These are phyloP conservation scores for Globisporangium apiculatum DNA, from an alignment of 352 stramenopile genomes.

Conservation along the genomic window DNA sequence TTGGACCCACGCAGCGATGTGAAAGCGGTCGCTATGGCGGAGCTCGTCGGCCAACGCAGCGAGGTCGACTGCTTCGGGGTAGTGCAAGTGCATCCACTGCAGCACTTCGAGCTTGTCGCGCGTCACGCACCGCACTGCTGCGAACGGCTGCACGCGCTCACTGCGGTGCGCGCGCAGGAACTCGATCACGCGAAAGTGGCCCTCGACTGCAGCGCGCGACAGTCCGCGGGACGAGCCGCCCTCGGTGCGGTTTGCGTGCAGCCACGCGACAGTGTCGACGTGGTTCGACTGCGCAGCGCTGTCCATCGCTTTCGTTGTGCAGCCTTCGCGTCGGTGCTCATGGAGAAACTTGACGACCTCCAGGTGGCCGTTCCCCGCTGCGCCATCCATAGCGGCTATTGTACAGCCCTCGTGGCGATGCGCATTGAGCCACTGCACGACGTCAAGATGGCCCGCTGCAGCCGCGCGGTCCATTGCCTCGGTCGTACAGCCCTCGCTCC, in stretches of 20 bases:
- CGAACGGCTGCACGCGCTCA: neutral
- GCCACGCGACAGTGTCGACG: slow-evolving; percentile 8
- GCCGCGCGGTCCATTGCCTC: slow-evolving; percentile 3
- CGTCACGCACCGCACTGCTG: neutral
- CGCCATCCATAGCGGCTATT: slow-evolving; percentile 1
- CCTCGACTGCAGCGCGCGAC: neutral
- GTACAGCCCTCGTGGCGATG: slow-evolving; percentile 4
- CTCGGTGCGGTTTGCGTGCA: slow-evolving; percentile 10
- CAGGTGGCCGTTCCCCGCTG: slow-evolving; percentile 1
- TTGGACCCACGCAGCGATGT: slow-evolving; percentile 4
- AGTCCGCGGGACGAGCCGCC: slow-evolving; percentile 1
- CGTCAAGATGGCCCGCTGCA: neutral
- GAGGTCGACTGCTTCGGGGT: neutral
- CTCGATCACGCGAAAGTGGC: slow-evolving; percentile 3
- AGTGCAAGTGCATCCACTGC: neutral
- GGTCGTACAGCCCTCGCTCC: slow-evolving; percentile 4
- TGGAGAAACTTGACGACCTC: slow-evolving; percentile 9
- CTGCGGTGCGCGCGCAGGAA: slow-evolving; percentile 6
- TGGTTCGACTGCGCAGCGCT: slow-evolving; percentile 1
- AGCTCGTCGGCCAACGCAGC: neutral
- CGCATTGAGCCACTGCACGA: slow-evolving; percentile 9
- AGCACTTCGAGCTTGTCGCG: slow-evolving; percentile 5
- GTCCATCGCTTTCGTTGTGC: slow-evolving; percentile 5
- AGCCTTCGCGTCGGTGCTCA: slow-evolving; percentile 6
- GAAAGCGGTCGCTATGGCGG: neutral